Base-by-base conservation (phyloP, 2,329 filamentous ascomycete species). In the Sporothrix phasma region DNA sequence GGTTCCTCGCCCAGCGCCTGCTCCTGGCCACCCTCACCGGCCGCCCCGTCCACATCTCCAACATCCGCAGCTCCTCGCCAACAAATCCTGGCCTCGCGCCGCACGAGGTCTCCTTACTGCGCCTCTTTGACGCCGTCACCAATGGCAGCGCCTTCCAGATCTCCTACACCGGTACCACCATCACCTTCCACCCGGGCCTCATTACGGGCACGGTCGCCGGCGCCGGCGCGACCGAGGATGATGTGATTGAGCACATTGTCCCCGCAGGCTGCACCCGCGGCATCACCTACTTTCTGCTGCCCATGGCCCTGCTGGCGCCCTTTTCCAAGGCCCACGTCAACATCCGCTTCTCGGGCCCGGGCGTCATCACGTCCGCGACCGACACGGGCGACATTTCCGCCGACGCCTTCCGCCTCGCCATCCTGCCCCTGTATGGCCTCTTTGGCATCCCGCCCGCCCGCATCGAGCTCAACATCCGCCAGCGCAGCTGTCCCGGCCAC, bases 141-240 rank as follows among this genome's bases (percentile, higher is more conserved):
- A 99, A 99, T 80, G 94, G 94, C 77, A 90, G 89, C 65, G 87
- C 89, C 64, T 91, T 97, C 78, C 92, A 97, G 72, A 96, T 99
- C 70, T 96, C 92, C 11, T 94, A 96, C 78, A 97, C 92, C 1
- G 94, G 94, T 73, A 97, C 94, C 0, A 92, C 91, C 1, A 84
- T 99, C 64, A 88, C 92, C 43, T 99, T 95, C 77, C 88, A 90
- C 69, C 94, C 94, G 0, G 94, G 94, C 41, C 80, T 99, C 46
- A 95, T 99, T 71, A 94, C 91, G 0, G 94, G 94, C 67, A 88
- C 87, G 54, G 85, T 89, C 26, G 81, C 89, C 22, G 91, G 90
- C 19, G 82, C 87, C 59, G 90, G 90, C 70, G 80, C 77, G 17
- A 80, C 77, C 22, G 76, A 83, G 54, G 83, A 86, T 70, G 89